phyloP scores from a whole-genome alignment of 192 early-diverging fungal genomes.

The Diversispora epigaea region DNA sequence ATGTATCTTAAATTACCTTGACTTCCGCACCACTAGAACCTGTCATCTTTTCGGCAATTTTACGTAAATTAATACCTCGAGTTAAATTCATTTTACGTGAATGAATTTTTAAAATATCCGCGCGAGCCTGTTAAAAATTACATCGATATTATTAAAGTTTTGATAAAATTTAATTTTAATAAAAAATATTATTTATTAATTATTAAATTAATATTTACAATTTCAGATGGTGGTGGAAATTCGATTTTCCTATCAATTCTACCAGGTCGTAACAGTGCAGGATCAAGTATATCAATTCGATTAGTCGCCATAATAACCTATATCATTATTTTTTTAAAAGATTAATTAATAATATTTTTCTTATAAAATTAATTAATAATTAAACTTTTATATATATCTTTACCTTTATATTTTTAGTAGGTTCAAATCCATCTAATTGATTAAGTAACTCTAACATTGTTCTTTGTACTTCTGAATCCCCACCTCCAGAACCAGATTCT shows the following conservation, averaged over 20 bases:
- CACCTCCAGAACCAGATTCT: slow-evolving; percentile 71
- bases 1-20: slow-evolving; percentile 45
- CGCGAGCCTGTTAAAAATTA: slow-evolving; percentile 54
- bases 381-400: not conserved
- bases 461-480: slow-evolving; percentile 88
- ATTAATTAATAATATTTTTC: not conserved
- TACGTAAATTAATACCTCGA: slow-evolving; percentile 84
- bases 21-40: slow-evolving; percentile 88
- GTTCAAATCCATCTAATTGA: slow-evolving; percentile 88
- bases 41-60: slow-evolving; percentile 84
- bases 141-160: not conserved
- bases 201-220: slow-evolving; percentile 38
- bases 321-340: not conserved
- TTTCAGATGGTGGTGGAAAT: slow-evolving; percentile 85
- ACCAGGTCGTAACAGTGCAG: slow-evolving; percentile 82
- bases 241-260: slow-evolving; percentile 92
- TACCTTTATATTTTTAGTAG: slow-evolving; percentile 90
- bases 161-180: slow-evolving; percentile 6
- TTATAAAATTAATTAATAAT: not conserved
- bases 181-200: not conserved
- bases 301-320: slow-evolving; percentile 86
- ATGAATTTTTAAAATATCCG: slow-evolving; percentile 88
- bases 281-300: slow-evolving; percentile 88
- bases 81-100: slow-evolving; percentile 91
- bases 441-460: slow-evolving; percentile 90